Evolutionary conservation across 23 red algal genomes (phyloP), one percentile per base, ranked within the genome.

Genomic region (Agarophyton chilense): DNA sequence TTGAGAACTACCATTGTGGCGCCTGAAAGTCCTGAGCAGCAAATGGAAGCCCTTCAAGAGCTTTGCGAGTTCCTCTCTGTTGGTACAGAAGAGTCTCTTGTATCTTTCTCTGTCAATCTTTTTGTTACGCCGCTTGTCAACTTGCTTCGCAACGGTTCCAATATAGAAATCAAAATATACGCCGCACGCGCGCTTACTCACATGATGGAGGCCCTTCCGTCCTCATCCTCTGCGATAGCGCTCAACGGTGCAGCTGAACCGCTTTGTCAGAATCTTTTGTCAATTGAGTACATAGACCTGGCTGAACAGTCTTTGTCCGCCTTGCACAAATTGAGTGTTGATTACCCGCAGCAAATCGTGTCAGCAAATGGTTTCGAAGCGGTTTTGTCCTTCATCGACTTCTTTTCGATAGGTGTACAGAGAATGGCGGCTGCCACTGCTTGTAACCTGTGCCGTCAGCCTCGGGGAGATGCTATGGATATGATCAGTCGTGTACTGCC

Each of bases 251-350:
- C 96, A 11, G 90, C 89, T 11, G 65, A 36, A 39, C 74, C 94
- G 35, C 83, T 98, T 2, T 98, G 96, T 42, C 86, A 75, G 47
- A 86, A 86, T 16, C 72, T 98, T n/a, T 56, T 95, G 22, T 72
- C 93, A 16, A 95, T 98, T 60, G 92, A 98, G 79, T 98, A 98
- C 75, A 98, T 98, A 57, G 96, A 98, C 75, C 82, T 98, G 14
- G 96, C 96, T 39, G 96, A 98, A 65, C 96, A 98, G 81, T 93
- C 92, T 71, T 84, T 98, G 61, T 88, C 82, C 38, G 96, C 93
- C 18, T 61, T 98, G 51, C 89, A 95, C 52, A 91, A 92, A 41
- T 70, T 98, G 29, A 96, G 93, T 57, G 78, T 86, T 65, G 93
- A 98, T 39, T 94, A 85, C 42, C 94, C 96, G 3, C 84, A 94